phyloP scores from a whole-genome alignment of 2,329 filamentous ascomycete species.

The Mycosphaerelloides madeirae region DNA sequence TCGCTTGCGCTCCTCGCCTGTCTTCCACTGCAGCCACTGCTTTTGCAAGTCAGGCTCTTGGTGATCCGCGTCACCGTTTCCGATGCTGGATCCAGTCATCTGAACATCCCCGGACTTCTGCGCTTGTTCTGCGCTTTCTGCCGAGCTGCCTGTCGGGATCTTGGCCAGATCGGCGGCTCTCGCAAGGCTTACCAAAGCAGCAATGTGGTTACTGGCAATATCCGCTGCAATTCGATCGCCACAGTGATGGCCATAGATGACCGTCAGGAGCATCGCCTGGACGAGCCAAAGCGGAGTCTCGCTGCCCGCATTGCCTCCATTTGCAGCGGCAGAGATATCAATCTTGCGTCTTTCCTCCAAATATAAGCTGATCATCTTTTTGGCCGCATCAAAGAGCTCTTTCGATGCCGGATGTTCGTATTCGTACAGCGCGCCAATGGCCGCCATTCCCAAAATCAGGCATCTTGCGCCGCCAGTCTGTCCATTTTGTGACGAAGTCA shows the following conservation, averaged over 20 bases:
- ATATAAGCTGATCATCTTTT: conserved; percentile 91
- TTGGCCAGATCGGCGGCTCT: conserved; percentile 75
- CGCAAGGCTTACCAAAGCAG: conserved; percentile 83
- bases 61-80: conserved; percentile 1
- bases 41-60: conserved; percentile 49
- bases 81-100: conserved; percentile 35
- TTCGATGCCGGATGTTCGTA: conserved; percentile 73
- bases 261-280: conserved; percentile 93
- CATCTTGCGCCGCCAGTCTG: conserved; percentile 77
- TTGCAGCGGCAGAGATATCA: conserved; percentile 63
- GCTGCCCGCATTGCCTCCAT: conserved; percentile 38
- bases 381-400: conserved; percentile 85
- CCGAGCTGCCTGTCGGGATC: conserved; percentile 30
- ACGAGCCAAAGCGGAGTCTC: conserved; percentile 85
- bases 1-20: conserved; percentile 82
- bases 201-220: conserved; percentile 87
- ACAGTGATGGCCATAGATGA: conserved; percentile 92
- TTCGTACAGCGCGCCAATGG: conserved; percentile 83
- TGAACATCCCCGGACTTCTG: conserved; percentile 47
- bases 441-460: conserved; percentile 79
- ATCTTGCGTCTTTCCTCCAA: conserved; percentile 85
- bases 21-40: conserved; percentile 90
- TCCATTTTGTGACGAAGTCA: conserved; percentile 49
- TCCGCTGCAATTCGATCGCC: conserved; percentile 86
- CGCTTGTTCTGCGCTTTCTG: conserved; percentile 7